Base-by-base conservation (phyloP, 768 basidiomycete species). In the Ephemerocybe angulata region DNA sequence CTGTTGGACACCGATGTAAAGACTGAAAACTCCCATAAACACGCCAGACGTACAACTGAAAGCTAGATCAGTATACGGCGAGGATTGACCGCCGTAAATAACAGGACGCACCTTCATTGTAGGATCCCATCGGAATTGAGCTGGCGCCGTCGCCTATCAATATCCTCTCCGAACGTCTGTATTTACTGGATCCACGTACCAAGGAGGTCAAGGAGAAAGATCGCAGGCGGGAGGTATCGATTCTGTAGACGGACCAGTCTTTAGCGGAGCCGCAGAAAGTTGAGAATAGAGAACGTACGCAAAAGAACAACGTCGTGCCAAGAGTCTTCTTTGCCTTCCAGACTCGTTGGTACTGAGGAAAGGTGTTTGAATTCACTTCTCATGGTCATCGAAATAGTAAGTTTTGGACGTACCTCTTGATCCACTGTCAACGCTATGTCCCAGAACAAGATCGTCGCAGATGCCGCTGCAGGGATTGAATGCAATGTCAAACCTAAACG, bases 371-470 rank as follows among this genome's bases (percentile, higher is more conserved):
- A 46, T 21, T 6, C 22, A 21, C n/a, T 17, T n/a, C 22, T 31
- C 17, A 35, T 6, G 30, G 29, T 22, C 24, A 7, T 7, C 3
- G 10, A 5, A 50, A 8, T 29, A 13, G n/a, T 33, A 25, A 1
- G 22, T 15, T 8, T 11, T 2, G 31, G 33, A 35, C 56, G 6
- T 42, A 60, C 64, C 58, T 65, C 62, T 28, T 55, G 15, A 38
- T 63, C 59, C n/a, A 60, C 40, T 12, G 62, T 65, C 31, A 65
- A 40, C 4, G 50, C 55, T 51, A 63, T 63, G 44, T 65, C 64
- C 59, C 60, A 65, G 29, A 65, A 25, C 56, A 65, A 56, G n/a
- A 65, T 31, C 33, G 64, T 61, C n/a, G 58, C 60, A 25, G 64
- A 63, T 28, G 62, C 62, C 25, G 63, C 64, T 65, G 44, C 40